Conservation (phyloP, 75 land plant species). For the Selaginella tamariscina region DNA sequence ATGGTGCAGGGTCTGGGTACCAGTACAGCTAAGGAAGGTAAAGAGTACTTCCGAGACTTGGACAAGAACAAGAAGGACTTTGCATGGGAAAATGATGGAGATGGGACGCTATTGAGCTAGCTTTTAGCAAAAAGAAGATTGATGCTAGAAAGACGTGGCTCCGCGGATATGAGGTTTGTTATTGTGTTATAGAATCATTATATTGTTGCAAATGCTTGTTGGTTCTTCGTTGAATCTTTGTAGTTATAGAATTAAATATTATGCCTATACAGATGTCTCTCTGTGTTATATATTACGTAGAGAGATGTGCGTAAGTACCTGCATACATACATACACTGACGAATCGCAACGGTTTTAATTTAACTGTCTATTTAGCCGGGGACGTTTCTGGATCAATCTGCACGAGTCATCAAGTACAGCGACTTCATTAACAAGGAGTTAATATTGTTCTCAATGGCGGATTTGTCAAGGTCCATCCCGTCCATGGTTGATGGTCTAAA, state of each 20-base stretch:
- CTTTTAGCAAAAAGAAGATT: conserved; percentile 4
- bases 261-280: too few relatives aligned
- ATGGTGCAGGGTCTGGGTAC: conserved; percentile 99
- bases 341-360: too few relatives aligned
- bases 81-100: conserved; percentile 13
- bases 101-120: conserved; percentile 17
- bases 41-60: conserved; percentile 73
- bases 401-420: conserved; percentile 12
- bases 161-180: not conserved
- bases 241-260: too few relatives aligned
- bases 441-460: conserved; percentile 17
- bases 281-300: too few relatives aligned
- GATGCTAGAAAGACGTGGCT: conserved; percentile 6
- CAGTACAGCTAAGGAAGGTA: conserved; percentile 82
- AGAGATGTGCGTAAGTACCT: not conserved
- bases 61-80: conserved; percentile 39
- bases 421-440: conserved; percentile 18
- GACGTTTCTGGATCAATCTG: conserved; percentile 16
- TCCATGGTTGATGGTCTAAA: conserved; percentile 16
- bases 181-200: not conserved
- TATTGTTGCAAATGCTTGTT: too few relatives aligned
- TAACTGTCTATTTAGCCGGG: conserved; percentile 1
- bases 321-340: not conserved
- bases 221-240: too few relatives aligned
- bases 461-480: conserved; percentile 16